These are phyloP conservation scores for Marchantia paleacea DNA, from an alignment of 225 moss, liverwort and hornwort genomes.

Conservation along the genomic window DNA sequence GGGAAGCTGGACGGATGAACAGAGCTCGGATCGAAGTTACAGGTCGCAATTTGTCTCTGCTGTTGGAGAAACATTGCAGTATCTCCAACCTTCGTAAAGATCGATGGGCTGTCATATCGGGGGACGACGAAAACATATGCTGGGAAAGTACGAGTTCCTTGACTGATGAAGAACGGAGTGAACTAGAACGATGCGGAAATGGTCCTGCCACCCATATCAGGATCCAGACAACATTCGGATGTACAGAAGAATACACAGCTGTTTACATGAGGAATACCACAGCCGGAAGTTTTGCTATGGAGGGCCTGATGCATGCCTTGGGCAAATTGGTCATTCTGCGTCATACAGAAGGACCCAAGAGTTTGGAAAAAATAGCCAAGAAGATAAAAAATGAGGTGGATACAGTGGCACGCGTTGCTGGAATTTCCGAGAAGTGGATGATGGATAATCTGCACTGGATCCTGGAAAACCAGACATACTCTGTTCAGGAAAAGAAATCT, in stretches of 20 bases:
- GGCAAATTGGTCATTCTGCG: neutral
- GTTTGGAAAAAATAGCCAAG: neutral
- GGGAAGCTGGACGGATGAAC: neutral
- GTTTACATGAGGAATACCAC: neutral
- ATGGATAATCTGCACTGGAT: neutral
- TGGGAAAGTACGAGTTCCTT: neutral
- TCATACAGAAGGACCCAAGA: neutral
- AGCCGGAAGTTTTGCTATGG: neutral
- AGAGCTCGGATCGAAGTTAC: neutral
- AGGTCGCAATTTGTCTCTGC: slow-evolving; percentile 14
- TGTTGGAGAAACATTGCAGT: neutral
- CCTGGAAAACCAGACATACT: neutral
- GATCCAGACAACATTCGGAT: neutral
- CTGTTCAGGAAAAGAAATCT: neutral
- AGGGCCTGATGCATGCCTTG: slow-evolving; percentile 4
- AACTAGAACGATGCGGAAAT: neutral
- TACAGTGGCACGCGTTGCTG: neutral
- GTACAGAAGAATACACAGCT: neutral
- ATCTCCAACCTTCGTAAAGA: neutral
- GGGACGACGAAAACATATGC: neutral
- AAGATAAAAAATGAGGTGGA: neutral
- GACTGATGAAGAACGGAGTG: neutral
- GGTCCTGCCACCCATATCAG: neutral
- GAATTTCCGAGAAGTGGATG: neutral
- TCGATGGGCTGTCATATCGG: neutral